Percentiles rank a stretch among this genome's conserved stretches.
Evolutionary conservation across 179 eudicot species (phyloP).

Genomic region (Silene vulgaris): DNA sequence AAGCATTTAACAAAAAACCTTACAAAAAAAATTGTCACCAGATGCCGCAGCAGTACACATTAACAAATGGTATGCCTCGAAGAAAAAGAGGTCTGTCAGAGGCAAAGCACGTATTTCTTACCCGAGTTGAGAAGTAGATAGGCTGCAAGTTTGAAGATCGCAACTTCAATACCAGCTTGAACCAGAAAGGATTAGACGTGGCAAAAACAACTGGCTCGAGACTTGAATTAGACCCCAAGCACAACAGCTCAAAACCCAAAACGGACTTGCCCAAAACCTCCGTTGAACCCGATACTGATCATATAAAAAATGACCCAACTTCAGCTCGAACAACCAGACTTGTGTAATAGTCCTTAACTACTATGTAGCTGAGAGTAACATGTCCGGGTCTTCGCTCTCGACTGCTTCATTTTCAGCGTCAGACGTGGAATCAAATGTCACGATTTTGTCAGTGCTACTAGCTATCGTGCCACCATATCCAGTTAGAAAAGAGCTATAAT

Average conservation of each 20-base stretch:
- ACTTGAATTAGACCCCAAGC: background rate
- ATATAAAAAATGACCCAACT: too few relatives aligned
- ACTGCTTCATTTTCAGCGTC: conserved; percentile 17
- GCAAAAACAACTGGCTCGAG: background rate
- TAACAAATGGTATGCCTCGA: background rate
- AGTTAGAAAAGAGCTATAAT: conserved; percentile 23
- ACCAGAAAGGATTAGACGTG: background rate
- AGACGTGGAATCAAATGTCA: background rate
- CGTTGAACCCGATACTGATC: too few relatives aligned
- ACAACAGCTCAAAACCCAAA: background rate
- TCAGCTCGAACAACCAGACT: too few relatives aligned
- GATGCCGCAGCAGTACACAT: background rate
- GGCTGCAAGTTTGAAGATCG: background rate
- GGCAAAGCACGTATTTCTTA: background rate
- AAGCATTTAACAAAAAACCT: background rate
- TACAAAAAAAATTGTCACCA: background rate
- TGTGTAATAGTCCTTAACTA: background rate
- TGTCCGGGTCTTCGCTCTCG: conserved; percentile 19
- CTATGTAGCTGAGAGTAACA: conserved; percentile 22
- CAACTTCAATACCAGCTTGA: background rate
- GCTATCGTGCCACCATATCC: conserved; percentile 17
- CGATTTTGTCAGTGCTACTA: conserved; percentile 1
- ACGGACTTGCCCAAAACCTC: too few relatives aligned
- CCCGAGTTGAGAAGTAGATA: background rate
- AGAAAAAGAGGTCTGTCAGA: background rate